phyloP scores from a whole-genome alignment of 768 basidiomycete species.

The Strobilomyces dryophilus region DNA sequence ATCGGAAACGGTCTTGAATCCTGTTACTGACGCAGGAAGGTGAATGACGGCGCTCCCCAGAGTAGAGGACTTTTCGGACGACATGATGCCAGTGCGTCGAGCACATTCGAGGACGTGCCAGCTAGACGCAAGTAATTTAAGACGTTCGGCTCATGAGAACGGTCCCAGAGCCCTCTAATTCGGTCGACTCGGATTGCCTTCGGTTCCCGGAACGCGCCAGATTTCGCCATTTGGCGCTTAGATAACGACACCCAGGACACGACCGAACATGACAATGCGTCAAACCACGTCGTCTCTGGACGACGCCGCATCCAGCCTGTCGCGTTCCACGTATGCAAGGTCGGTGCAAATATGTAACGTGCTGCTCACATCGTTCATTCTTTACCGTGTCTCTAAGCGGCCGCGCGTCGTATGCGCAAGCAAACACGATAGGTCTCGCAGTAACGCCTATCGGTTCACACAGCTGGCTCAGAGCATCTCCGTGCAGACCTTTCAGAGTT shows the following conservation, averaged over 20 bases:
- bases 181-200: background rate
- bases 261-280: background rate
- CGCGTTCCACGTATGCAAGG: conserved; percentile 8
- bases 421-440: conserved; percentile 14
- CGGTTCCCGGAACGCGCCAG: too few relatives aligned
- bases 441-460: background rate
- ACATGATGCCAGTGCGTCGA: conserved; percentile 10
- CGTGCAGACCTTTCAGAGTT: conserved; percentile 9
- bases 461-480: background rate
- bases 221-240: conserved; percentile 3
- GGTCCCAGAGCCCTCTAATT: background rate
- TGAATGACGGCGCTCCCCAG: background rate
- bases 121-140: background rate
- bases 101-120: background rate
- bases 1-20: background rate
- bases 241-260: conserved; percentile 4
- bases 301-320: conserved; percentile 14
- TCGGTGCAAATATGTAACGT: background rate
- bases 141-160: background rate
- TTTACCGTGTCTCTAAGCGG: background rate
- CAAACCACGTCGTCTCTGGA: background rate
- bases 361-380: background rate
- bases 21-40: background rate
- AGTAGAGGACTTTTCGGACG: background rate
- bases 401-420: background rate